Evolutionary conservation across 2,329 filamentous ascomycete species (phyloP).

Genomic region (Ophiostoma pallidulum): DNA sequence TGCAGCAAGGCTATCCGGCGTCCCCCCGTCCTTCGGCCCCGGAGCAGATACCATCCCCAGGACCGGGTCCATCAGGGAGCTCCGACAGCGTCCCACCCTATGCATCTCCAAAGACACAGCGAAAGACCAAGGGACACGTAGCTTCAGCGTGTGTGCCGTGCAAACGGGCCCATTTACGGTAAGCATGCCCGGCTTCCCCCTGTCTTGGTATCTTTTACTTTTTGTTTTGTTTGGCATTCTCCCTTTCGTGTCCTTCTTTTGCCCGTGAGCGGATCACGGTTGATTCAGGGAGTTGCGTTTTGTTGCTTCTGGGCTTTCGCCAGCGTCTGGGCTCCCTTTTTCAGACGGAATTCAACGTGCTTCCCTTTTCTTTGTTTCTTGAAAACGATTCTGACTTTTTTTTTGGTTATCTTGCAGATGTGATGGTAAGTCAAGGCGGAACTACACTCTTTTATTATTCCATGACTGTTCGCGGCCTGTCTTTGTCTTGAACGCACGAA

Average conservation of each 20-base stretch:
- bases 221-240: neutral
- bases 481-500: too few species aligned
- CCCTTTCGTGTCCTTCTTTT: neutral
- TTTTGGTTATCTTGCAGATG: constrained; percentile 3
- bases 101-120: constrained; percentile 50
- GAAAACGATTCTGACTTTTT: neutral
- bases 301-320: neutral
- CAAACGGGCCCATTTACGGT: constrained; percentile 72
- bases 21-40: constrained; percentile 23
- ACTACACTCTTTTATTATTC: neutral
- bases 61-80: constrained; percentile 17
- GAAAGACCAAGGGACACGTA: constrained; percentile 71
- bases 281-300: too few species aligned
- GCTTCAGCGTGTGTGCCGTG: constrained; percentile 79
- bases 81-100: constrained; percentile 29
- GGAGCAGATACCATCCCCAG: constrained; percentile 38
- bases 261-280: too few species aligned
- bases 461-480: neutral
- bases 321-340: neutral
- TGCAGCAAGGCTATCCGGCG: constrained; percentile 14
- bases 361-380: neutral
- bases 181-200: constrained; percentile 19
- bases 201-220: neutral
- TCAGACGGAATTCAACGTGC: too few species aligned
- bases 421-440: constrained; percentile 7